Conservation (phyloP, 2,329 filamentous ascomycete genomes). For the Arthrinium phaeospermum region DNA sequence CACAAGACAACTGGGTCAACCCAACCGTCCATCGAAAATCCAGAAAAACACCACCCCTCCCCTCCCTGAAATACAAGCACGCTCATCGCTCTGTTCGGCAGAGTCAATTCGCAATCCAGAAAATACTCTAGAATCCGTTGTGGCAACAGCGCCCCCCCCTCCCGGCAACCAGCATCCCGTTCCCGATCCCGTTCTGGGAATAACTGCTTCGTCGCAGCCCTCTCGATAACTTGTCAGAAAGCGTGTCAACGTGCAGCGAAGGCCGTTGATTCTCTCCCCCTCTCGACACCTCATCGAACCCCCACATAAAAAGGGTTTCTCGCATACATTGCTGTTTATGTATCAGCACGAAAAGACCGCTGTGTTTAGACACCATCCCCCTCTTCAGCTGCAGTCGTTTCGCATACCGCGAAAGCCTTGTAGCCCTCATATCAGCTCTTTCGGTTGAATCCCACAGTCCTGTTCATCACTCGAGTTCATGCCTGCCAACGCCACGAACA, state of each 20-base stretch:
- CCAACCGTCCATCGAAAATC: slow-evolving; percentile 3
- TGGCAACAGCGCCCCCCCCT: not conserved
- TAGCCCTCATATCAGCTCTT: slow-evolving; percentile 86
- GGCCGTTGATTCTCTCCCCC: slow-evolving; percentile 22
- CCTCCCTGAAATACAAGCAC: not conserved
- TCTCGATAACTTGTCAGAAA: slow-evolving; percentile 25
- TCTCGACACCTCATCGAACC: slow-evolving; percentile 27
- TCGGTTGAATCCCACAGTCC: slow-evolving; percentile 73
- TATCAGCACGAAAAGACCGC: slow-evolving; percentile 93
- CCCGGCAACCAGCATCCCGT: slow-evolving; percentile 4
- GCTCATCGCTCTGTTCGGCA: slow-evolving; percentile 1
- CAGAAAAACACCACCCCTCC: not conserved
- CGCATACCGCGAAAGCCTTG: slow-evolving; percentile 93
- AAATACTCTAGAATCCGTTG: not conserved
- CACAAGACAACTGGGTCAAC: slow-evolving; percentile 15
- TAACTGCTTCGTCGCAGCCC: slow-evolving; percentile 16
- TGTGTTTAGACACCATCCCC: slow-evolving; percentile 92
- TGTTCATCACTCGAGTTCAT: slow-evolving; percentile 57
- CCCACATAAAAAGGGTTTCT: slow-evolving; percentile 40
- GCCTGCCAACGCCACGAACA: slow-evolving; percentile 59
- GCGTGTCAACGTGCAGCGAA: slow-evolving; percentile 24
- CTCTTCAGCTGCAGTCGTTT: slow-evolving; percentile 96
- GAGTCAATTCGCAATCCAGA: not conserved
- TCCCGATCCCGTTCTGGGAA: slow-evolving; percentile 18
- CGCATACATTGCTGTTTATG: slow-evolving; percentile 78